Conservation (phyloP, 2,329 filamentous ascomycete genomes). For the Xylariomycetidae sp. region DNA sequence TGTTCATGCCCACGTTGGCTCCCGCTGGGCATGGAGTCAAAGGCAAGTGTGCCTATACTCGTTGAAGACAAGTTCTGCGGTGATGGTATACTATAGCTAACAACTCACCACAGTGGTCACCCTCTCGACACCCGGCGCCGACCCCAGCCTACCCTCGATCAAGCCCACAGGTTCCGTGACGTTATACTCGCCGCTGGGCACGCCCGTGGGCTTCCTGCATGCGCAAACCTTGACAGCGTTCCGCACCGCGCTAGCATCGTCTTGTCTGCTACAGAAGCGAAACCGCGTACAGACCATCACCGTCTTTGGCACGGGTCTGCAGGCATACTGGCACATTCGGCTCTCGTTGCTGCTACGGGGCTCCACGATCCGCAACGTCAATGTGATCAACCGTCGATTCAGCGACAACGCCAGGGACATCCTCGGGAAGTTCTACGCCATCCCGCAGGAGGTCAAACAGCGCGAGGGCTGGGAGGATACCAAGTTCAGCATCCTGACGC, state of each 20-base stretch:
- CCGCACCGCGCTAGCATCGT: conserved; percentile 67
- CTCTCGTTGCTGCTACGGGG: conserved; percentile 71
- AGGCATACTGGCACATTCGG: conserved; percentile 92
- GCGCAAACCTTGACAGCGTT: conserved; percentile 73
- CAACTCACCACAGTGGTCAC: conserved; percentile 53
- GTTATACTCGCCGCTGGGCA: conserved; percentile 57
- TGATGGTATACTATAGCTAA: no score
- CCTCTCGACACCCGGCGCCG: conserved; percentile 38
- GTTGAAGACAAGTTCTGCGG: no score
- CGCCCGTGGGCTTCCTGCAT: conserved; percentile 62
- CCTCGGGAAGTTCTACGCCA: conserved; percentile 40
- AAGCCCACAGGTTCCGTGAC: conserved; percentile 62
- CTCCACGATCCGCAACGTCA: conserved; percentile 66
- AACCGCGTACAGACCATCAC: conserved; percentile 66
- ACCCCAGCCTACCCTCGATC: conserved; percentile 28
- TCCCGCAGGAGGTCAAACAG: conserved; percentile 38
- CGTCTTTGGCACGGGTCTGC: conserved; percentile 81
- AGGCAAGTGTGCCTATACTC: conserved; percentile 40
- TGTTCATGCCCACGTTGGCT: conserved; percentile 70
- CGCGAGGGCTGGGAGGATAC: conserved; percentile 58
- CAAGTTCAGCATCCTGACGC: conserved; percentile 65
- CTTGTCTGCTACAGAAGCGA: conserved; percentile 60
- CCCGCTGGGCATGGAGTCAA: conserved; percentile 63
- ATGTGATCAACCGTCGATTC: conserved; percentile 75
- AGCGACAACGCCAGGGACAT: conserved; percentile 48